Evolutionary conservation across 2,329 filamentous ascomycete genomes (phyloP).

Genomic region (Cercospora sp.): DNA sequence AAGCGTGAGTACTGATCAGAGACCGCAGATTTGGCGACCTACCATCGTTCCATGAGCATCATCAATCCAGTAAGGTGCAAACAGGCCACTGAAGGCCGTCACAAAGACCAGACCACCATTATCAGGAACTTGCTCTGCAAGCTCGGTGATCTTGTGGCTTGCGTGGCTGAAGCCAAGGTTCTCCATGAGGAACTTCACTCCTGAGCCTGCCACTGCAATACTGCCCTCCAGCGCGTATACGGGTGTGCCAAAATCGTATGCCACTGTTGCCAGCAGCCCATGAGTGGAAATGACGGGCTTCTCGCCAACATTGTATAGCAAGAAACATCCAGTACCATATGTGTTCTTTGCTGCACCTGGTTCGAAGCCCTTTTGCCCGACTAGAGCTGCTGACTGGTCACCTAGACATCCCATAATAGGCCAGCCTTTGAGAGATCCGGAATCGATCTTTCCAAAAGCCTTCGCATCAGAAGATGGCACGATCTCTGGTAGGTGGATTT

Average conservation of each 20-base stretch:
- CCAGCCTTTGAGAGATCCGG: conserved; percentile 66
- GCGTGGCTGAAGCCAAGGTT: conserved; percentile 66
- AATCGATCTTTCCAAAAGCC: conserved; percentile 67
- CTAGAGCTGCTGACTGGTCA: conserved; percentile 82
- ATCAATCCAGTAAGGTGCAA: conserved; percentile 93
- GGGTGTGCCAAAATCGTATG: conserved; percentile 73
- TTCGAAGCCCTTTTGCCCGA: conserved; percentile 69
- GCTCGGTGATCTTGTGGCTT: conserved; percentile 62
- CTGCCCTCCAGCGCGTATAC: conserved; percentile 79
- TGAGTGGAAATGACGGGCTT: conserved; percentile 83
- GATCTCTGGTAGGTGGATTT: conserved; percentile 77
- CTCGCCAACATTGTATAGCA: conserved; percentile 83
- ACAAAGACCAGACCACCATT: conserved; percentile 84
- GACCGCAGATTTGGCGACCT: not conserved
- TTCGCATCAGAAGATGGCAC: conserved; percentile 74
- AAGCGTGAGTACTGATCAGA: conserved; percentile 1
- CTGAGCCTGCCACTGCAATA: conserved; percentile 73
- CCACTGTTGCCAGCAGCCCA: conserved; percentile 81
- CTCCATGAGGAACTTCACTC: conserved; percentile 73
- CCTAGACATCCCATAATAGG: conserved; percentile 81
- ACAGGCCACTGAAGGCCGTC: conserved; percentile 86
- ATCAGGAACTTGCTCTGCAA: conserved; percentile 66
- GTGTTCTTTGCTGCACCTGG: conserved; percentile 87
- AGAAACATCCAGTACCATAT: conserved; percentile 85
- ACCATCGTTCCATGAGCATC: conserved; percentile 80